Base-by-base conservation (phyloP, 305 asterid genomes). In the Fraxinus sp. region DNA sequence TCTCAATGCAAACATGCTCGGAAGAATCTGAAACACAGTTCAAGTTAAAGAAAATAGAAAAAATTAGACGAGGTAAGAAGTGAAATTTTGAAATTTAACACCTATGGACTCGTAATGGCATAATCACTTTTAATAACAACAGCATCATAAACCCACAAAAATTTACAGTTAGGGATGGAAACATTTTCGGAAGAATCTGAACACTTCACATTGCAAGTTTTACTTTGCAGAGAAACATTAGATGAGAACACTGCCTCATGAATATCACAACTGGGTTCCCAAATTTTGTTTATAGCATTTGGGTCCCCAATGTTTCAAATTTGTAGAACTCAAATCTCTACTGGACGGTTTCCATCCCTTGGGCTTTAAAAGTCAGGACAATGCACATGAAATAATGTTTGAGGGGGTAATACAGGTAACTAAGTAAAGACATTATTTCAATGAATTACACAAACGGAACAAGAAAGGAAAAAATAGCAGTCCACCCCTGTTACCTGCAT, bases 181-280 rank as follows among this genome's bases (percentile, higher is more conserved):
- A 94, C 94, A 41, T 85, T 87, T 62, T 89, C 88, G 0, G 97
- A 94, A 10, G 98, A 93, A 93, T 96, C 99, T 96, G 96, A 81
- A 85, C 82, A 83, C n/a, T 57, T 33, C 33, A 22, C 6, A 9
- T 9, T 62, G 11, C 16, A 8, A 62, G 14, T 62, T 62, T 62
- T 8, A 62, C 72, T 22, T 22, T 8, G 66, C 26, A 57, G 26
- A 7, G 26, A 57, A 18, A 57, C 66, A n/a, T 18, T n/a, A 6
- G 10, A 5, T 14, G 66, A 57, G 66, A 18, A n/a, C 18, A 11
- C 26, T 57, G 66, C 26, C 66, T 8, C 26, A 1, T 57, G 26
- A 57, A 57, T 57, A 57, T 57, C 66, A 57, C 11, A 7, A 7
- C n/a, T 55, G 26, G 66, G n/a, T n/a, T n/a, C n/a, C n/a, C n/a